Evolutionary conservation across 1,139 yeast genomes (phyloP).

Genomic region (Scheffersomyces lignicola): DNA sequence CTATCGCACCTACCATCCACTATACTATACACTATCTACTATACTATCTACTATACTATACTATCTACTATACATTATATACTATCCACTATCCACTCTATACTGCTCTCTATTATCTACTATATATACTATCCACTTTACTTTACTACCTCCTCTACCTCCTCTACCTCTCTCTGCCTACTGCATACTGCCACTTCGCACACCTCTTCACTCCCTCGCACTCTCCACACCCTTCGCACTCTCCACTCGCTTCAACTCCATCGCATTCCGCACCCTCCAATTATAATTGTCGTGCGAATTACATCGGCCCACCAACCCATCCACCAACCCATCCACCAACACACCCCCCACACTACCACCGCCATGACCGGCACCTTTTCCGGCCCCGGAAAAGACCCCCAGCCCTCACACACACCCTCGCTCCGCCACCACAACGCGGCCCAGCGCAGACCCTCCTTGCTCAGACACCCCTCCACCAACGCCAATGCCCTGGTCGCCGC

Average conservation of each 20-base stretch:
- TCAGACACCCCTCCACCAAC: slow-evolving; percentile 15
- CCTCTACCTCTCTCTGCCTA: too few species aligned
- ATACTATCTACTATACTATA: too few species aligned
- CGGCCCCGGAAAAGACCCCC: slow-evolving; percentile 4
- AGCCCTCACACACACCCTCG: not conserved
- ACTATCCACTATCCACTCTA: too few species aligned
- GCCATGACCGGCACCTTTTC: not conserved
- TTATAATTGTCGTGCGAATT: not conserved
- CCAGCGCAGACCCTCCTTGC: slow-evolving; percentile 17
- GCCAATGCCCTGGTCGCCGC: slow-evolving; percentile 1
- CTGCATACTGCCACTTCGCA: too few species aligned
- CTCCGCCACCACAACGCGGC: slow-evolving; percentile 7
- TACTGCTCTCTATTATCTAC: too few species aligned
- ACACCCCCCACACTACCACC: not conserved
- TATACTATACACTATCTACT: too few species aligned
- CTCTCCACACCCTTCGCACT: not conserved
- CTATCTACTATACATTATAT: too few species aligned
- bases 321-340: not conserved
- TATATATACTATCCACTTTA: too few species aligned
- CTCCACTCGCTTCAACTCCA: not conserved
- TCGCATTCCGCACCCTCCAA: not conserved
- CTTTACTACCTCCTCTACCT: not conserved
- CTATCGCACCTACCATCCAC: too few species aligned
- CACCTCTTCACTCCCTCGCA: not conserved
- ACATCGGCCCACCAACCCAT: not conserved